phyloP scores from a whole-genome alignment of 1,284 basidiomycete genomes.

The Schizophyllum commune region DNA sequence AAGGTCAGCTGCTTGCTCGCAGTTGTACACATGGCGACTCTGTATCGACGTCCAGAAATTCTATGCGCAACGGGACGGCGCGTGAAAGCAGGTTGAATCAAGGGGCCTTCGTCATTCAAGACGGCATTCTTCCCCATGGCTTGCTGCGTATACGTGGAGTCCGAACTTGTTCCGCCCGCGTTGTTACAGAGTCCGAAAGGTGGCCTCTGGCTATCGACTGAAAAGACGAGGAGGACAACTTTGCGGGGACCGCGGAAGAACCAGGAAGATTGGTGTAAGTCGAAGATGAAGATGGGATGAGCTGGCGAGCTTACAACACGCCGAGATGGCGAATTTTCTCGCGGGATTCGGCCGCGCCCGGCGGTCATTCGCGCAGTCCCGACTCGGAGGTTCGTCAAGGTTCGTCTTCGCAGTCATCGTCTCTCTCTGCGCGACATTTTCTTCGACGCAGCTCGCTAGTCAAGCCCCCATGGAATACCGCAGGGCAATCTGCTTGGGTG shows the following conservation, averaged over 20 bases:
- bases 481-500: too few relatives aligned
- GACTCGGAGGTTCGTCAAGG: too few relatives aligned
- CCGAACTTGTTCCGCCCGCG: background rate
- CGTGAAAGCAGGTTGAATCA: background rate
- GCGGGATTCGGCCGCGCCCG: too few relatives aligned
- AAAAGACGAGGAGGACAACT: background rate
- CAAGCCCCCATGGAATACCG: background rate
- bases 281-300: too few relatives aligned
- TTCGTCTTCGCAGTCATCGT: background rate
- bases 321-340: too few relatives aligned
- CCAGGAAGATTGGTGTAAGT: background rate
- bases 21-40: too few relatives aligned
- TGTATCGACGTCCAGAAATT: too few relatives aligned
- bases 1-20: too few relatives aligned
- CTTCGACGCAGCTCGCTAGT: background rate
- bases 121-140: background rate
- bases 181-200: background rate
- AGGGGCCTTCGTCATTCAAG: background rate
- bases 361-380: too few relatives aligned
- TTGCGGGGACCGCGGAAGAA: background rate
- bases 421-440: background rate
- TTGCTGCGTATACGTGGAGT: background rate
- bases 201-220: too few relatives aligned
- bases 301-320: too few relatives aligned
- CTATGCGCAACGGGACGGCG: too few relatives aligned